Conservation (phyloP, 306 rosid species). For the Vicia faba region DNA sequence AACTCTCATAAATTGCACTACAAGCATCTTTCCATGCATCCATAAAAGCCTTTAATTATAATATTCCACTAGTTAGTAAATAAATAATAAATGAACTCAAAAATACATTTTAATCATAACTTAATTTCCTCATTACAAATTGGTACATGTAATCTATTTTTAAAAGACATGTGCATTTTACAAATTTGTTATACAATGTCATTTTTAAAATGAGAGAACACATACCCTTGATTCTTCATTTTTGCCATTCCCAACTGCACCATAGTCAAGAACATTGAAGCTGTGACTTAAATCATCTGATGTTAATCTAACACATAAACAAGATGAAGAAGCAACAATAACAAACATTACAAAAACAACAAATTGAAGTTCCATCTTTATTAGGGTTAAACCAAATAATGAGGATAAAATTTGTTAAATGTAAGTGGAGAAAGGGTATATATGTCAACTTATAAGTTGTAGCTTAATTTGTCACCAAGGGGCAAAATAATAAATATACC, state of each 20-base stretch:
- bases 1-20: slow-evolving; percentile 22
- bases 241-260: slow-evolving; percentile 21
- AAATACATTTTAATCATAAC: not conserved
- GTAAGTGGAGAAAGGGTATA: not conserved
- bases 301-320: not conserved
- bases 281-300: not conserved
- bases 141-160: not conserved
- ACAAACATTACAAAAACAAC: not conserved
- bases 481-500: not conserved
- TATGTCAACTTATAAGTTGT: not conserved
- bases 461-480: not conserved
- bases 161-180: too few species aligned
- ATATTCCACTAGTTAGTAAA: not conserved
- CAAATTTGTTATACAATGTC: too few species aligned
- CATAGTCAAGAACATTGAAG: slow-evolving; percentile 30
- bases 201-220: not conserved
- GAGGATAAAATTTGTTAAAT: not conserved
- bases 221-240: slow-evolving; percentile 22
- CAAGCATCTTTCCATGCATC: slow-evolving; percentile 56
- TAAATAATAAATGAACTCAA: not conserved
- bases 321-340: not conserved
- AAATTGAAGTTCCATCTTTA: not conserved
- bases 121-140: not conserved
- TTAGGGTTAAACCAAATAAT: not conserved
- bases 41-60: slow-evolving; percentile 53